Percentiles rank a stretch among this genome's conserved stretches.
Evolutionary conservation across 2,329 filamentous ascomycete genomes (phyloP).

Genomic region (Alternaria tenuissima): DNA sequence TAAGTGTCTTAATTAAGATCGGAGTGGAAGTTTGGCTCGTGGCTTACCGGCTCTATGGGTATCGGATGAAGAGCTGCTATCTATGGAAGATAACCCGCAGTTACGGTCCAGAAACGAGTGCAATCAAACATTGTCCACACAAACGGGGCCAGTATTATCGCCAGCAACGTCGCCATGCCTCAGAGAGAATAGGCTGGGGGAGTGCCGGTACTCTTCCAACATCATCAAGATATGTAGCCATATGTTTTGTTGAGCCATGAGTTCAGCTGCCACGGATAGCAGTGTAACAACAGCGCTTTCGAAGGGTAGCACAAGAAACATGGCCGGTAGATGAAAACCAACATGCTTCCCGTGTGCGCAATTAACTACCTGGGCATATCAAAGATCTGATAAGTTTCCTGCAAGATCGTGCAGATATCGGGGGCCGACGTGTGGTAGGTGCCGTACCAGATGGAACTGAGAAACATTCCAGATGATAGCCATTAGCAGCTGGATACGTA

Average conservation of each 20-base stretch:
- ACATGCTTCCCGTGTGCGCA: not conserved
- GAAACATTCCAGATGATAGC: not conserved
- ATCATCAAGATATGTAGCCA: not conserved
- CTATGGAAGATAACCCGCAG: not conserved
- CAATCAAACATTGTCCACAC: not conserved
- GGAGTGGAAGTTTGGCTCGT: not conserved
- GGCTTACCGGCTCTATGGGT: constrained; percentile 5
- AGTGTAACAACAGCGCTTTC: not conserved
- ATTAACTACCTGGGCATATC: not conserved
- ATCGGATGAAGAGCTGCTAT: not conserved
- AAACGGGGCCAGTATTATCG: not conserved
- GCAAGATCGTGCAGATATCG: not conserved
- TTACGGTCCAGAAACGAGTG: not conserved
- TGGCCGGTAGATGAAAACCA: not conserved
- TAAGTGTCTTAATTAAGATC: not conserved
- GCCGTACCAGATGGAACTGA: not conserved
- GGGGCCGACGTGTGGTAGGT: not conserved
- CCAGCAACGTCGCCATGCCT: not conserved
- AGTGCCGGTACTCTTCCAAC: not conserved
- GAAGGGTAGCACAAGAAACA: not conserved
- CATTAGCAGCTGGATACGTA: not conserved
- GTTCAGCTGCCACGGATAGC: too few species aligned
- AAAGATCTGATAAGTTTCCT: not conserved
- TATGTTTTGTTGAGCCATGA: too few species aligned
- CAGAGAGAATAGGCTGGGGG: not conserved